Evolutionary conservation across 163 green algal species (phyloP), one percentile per base, ranked within the genome.

Genomic region (Volvox carteri): DNA sequence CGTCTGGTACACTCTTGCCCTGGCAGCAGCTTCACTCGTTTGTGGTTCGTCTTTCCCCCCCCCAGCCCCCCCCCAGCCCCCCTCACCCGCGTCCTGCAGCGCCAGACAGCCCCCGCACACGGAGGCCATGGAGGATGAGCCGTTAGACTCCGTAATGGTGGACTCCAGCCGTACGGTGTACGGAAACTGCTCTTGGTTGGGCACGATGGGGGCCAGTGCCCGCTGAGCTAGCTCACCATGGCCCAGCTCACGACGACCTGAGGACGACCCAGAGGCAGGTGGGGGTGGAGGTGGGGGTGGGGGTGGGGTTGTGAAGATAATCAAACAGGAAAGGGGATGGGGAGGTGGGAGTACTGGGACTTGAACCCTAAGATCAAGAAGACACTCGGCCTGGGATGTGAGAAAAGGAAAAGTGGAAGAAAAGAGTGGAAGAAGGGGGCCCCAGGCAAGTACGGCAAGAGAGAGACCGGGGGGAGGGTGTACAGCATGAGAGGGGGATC

Each of bases 41-140:
- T n/a, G n/a, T n/a, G n/a, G n/a, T n/a, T n/a, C n/a, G n/a, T n/a
- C n/a, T n/a, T n/a, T n/a, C 54, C 54, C 7, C 70, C 39, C 39
- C 41, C 70, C 70, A n/a, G n/a, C 12, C 41, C 39, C 39, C 44
- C 70, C 39, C 70, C 39, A n/a, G n/a, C 37, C 70, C 39, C 39
- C 70, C 89, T 79, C 85, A 94, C 97, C 96, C 79, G 97, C 97
- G 85, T 99, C 97, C 78, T 97, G 58, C 88, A 99, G 94, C 37
- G 98, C 95, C 18, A 99, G 92, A 92, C 94, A 99, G 54, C 96
- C 98, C n/a, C 97, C 97, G 81, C 98, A 99, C 35, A 99, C 98
- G 8, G 96, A 98, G 19, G 98, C 98, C 98, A 99, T 99, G 79
- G 94, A 98, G 84, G 90, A 96, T 44, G 93, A 97, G 33, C 97